These are phyloP conservation scores for Cercospora sp. DNA, from an alignment of 2,329 filamentous ascomycete genomes.

Conservation along the genomic window DNA sequence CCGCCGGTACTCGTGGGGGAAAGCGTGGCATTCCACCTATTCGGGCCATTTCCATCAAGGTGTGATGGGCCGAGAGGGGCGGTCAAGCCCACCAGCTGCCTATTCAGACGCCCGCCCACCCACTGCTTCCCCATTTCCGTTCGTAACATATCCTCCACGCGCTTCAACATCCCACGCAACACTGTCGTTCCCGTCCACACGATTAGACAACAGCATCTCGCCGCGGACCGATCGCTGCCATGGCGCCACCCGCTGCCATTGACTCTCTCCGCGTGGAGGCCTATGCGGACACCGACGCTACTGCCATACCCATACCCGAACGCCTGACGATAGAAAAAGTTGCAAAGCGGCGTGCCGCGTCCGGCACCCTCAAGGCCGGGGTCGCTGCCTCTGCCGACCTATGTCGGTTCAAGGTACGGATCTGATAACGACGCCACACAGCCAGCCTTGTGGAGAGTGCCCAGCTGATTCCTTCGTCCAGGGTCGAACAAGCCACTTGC, in stretches of 20 bases:
- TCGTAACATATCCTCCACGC: conserved; percentile 14
- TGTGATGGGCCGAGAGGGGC: conserved; percentile 20
- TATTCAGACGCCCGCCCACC: conserved; percentile 14
- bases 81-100: conserved; percentile 15
- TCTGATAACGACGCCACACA: conserved; percentile 1
- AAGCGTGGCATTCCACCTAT: conserved; percentile 11
- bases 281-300: conserved; percentile 50
- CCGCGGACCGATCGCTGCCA: conserved; percentile 18
- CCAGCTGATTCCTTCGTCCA: conserved; percentile 39
- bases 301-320: conserved; percentile 48
- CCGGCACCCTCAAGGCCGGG: conserved; percentile 71
- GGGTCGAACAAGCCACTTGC: conserved; percentile 56
- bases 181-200: conserved; percentile 5
- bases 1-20: conserved; percentile 13
- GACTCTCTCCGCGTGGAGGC: conserved; percentile 40
- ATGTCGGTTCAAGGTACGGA: conserved; percentile 63
- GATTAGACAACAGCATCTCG: not conserved
- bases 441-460: not conserved
- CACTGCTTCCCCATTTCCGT: conserved; percentile 14
- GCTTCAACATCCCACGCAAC: conserved; percentile 12
- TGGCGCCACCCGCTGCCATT: conserved; percentile 39
- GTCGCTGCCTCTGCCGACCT: conserved; percentile 76
- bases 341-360: conserved; percentile 65
- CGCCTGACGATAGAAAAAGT: conserved; percentile 67
- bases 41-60: conserved; percentile 21